Evolutionary conservation across 441 rosid genomes (phyloP), one percentile per base, ranked within the genome.

Genomic region (Syzygium malaccense): DNA sequence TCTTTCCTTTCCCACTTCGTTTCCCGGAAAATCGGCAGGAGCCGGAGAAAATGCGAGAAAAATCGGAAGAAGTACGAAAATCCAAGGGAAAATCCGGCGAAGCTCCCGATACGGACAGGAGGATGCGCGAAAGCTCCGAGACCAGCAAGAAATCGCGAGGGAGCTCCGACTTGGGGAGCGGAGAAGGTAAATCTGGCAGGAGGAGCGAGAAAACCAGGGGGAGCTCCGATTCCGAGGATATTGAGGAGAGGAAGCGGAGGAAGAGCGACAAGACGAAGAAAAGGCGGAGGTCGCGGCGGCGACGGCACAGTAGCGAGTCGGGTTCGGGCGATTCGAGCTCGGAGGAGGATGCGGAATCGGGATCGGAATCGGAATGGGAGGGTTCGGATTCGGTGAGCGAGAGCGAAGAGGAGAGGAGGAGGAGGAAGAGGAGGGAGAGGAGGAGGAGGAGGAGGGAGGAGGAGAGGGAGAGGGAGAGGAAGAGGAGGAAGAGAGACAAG

Each of bases 231-330:
- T 86, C 87, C 37, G 92, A 89, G 88, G 86, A 90, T 17, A 91
- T 88, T 53, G 94, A 55, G 17, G 87, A 87, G 78, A 79, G 89
- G 54, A 89, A 89, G 68, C 87, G 75, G 23, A 62, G 92, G 85
- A 91, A 91, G 87, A 92, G 90, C 26, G 86, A 83, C 26, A 90
- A 85, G 84, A 93, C 89, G 86, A 89, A 90, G 91, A 88, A 90
- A 91, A 88, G 93, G 66, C 56, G 68, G 86, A 94, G 91, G 88
- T 93, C 95, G 33, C 91, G 96, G 58, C 91, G 91, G 58, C 92
- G 91, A 86, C 90, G 95, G 87, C 87, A 75, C 88, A 87, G 91
- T 86, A 86, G 88, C 68, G 91, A 90, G 45, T 91, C 93, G 57
- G 91, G 91, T 83, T 64, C 90, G 19, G 92, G 88, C 25, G 95